phyloP scores from a whole-genome alignment of 768 basidiomycete species.

The Leccinum pellstonianum region DNA sequence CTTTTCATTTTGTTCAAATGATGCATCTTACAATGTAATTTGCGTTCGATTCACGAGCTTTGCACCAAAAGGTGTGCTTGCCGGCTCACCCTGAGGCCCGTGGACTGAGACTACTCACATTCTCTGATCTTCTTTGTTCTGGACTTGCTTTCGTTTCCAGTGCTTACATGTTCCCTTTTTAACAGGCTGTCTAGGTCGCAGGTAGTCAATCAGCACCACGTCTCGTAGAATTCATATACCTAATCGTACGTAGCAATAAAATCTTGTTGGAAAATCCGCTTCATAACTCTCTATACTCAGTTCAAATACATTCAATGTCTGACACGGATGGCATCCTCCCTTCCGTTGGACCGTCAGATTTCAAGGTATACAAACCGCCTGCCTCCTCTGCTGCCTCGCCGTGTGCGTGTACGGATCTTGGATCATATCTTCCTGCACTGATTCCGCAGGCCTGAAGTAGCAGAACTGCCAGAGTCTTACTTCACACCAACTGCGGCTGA shows the following conservation, averaged over 20 bases:
- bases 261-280: constrained; percentile 15
- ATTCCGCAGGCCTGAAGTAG: constrained; percentile 29
- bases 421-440: constrained; percentile 3
- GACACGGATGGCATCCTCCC: constrained; percentile 14
- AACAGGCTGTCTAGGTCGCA: neutral
- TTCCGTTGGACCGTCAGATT: constrained; percentile 24
- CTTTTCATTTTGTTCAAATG: constrained; percentile 30
- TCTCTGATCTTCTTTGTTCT: constrained; percentile 41
- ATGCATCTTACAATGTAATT: constrained; percentile 72
- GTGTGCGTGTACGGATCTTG: constrained; percentile 33
- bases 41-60: constrained; percentile 75
- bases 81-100: constrained; percentile 68
- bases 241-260: constrained; percentile 9
- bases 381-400: constrained; percentile 26
- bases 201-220: neutral
- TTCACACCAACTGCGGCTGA: constrained; percentile 73
- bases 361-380: constrained; percentile 52
- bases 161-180: constrained; percentile 10
- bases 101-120: constrained; percentile 67
- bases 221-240: constrained; percentile 5
- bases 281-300: constrained; percentile 14
- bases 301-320: constrained; percentile 24
- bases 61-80: constrained; percentile 73
- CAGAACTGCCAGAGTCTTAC: constrained; percentile 66
- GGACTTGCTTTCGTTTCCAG: neutral